Evolutionary conservation across 805 yeast genomes (phyloP).

Genomic region (Naumovozyma baii): DNA sequence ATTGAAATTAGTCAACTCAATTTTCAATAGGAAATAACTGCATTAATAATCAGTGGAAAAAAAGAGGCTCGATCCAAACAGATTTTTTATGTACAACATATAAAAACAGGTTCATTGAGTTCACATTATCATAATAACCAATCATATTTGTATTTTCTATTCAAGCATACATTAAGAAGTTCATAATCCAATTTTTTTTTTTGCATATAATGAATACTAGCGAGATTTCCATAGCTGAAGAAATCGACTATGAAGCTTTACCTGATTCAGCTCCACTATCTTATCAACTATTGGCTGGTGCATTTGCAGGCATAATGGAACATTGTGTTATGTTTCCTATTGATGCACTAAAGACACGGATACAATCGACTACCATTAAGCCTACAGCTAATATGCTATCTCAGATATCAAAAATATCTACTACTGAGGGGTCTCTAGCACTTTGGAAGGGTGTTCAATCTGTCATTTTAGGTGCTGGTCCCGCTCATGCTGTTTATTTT

Average conservation of each 20-base stretch:
- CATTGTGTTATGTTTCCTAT: constrained; percentile 95
- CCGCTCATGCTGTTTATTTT: constrained; percentile 95
- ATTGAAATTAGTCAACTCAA: background rate
- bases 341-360: constrained; percentile 91
- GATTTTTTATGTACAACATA: no score
- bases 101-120: no score
- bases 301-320: constrained; percentile 98
- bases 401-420: constrained; percentile 65
- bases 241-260: constrained; percentile 82
- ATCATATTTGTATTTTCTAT: no score
- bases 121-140: background rate
- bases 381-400: constrained; percentile 37
- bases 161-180: background rate
- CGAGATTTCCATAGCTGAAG: constrained; percentile 26
- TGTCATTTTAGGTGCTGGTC: constrained; percentile 95
- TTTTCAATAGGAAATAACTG: background rate
- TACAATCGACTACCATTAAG: constrained; percentile 45
- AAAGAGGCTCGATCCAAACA: no score
- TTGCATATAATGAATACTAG: constrained; percentile 3
- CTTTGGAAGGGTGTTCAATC: constrained; percentile 92
- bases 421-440: constrained; percentile 79
- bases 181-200: background rate
- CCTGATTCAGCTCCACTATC: constrained; percentile 77
- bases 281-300: constrained; percentile 86
- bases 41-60: background rate